These are phyloP conservation scores for Suillus lakei DNA, from an alignment of 768 basidiomycete genomes.

Conservation along the genomic window DNA sequence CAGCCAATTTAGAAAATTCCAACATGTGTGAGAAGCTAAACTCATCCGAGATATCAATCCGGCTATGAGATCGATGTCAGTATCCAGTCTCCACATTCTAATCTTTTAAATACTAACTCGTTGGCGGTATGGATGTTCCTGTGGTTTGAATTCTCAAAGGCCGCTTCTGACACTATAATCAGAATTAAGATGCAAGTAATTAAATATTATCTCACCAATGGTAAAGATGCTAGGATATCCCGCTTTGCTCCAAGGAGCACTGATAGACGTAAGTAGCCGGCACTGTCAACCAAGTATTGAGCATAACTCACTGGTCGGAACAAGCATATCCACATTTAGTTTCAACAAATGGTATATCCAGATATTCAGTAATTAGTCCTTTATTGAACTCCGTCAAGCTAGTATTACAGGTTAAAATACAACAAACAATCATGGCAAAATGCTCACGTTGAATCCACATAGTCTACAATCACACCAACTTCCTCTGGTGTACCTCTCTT, in stretches of 20 bases:
- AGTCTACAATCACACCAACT: conserved; percentile 88
- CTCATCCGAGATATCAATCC: conserved; percentile 83
- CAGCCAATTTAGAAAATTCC: conserved; percentile 84
- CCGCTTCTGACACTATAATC: conserved; percentile 49
- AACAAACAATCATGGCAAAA: conserved; percentile 32
- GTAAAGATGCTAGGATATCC: conserved; percentile 87
- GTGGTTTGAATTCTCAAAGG: conserved; percentile 75
- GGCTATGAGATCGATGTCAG: conserved; percentile 48
- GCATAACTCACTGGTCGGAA: conserved; percentile 77
- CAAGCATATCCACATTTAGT: conserved; percentile 95
- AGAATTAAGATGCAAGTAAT: neutral
- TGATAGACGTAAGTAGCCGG: conserved; percentile 25
- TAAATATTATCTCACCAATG: conserved; percentile 47
- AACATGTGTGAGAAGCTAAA: conserved; percentile 92
- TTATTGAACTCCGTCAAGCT: conserved; percentile 86
- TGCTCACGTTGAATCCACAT: conserved; percentile 63
- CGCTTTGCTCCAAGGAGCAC: conserved; percentile 84
- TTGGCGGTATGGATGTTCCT: conserved; percentile 77
- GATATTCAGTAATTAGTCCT: conserved; percentile 72
- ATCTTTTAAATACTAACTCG: conserved; percentile 67
- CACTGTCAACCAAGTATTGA: conserved; percentile 26
- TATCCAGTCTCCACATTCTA: conserved; percentile 44
- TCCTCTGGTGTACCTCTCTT: conserved; percentile 78
- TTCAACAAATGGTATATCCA: conserved; percentile 80
- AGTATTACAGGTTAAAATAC: conserved; percentile 19